Base-by-base conservation (phyloP, 2,329 filamentous ascomycete genomes). In the Bipolaris gigantea region DNA sequence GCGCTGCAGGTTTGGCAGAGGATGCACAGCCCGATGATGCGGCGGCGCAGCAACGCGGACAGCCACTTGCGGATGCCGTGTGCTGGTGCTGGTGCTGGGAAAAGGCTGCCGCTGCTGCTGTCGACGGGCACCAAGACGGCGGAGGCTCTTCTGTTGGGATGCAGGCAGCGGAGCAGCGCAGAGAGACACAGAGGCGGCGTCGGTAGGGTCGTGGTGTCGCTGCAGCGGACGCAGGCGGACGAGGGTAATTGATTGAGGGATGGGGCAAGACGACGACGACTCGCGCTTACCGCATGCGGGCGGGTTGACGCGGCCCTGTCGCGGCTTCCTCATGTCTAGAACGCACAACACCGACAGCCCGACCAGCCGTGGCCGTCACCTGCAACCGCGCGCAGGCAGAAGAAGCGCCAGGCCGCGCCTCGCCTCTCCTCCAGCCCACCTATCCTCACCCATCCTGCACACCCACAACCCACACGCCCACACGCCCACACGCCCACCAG, bases 1-100 rank as follows among this genome's bases (percentile, higher is more conserved):
- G 46, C 36, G 59, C 59, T 62, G 58, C 55, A 57, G 53, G 54
- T 50, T 40, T 55, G 53, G 55, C 53, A 49, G 47, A 61, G 55
- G 45, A 43, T 64, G 57, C 61, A 64, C 61, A 62, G 61, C 61
- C 61, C 52, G 53, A 57, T 62, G 52, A 62, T 58, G 60, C 52
- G 52, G 57, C 59, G 50, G 57, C 59, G 59, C 61, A 55, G 61
- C 61, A 61, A 50, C 48, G 49, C 35, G 47, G 39, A 51, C n/a
- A 50, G 52, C 50, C 45, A 48, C 55, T 50, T 39, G 43, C 49
- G 51, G 50, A 40, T 30, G 27, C 13, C 13, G 38, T 58, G 57
- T 63, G 54, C 49, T 56, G 47, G 53, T 57, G 50, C 13, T 19
- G 56, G 57, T 63, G 54, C 49, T 56, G 47, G 53, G 59, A 52